Evolutionary conservation across 2,329 filamentous ascomycete species (phyloP), one percentile per base, ranked within the genome.

Genomic region (Pseudodiploospora longispora): DNA sequence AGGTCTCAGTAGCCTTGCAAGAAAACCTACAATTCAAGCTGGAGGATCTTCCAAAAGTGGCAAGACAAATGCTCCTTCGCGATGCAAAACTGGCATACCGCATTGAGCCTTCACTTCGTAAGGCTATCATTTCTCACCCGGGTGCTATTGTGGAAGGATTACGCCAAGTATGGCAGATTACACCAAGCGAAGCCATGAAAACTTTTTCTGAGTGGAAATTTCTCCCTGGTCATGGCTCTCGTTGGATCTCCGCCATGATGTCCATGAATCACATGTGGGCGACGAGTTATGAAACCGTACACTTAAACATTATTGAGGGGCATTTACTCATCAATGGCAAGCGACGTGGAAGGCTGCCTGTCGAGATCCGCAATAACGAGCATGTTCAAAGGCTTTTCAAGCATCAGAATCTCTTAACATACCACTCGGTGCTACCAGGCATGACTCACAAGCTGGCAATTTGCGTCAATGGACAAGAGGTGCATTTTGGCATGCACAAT

Each of bases 361-460:
- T 65, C 1, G 61, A 73, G 2, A 72, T 77, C 36, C 68, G 67
- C 12, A 54, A 72, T 63, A 69, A 43, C 1, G 39, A 47, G 1
- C 53, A 58, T 2, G 62, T 82, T 6, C 56, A 60, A 5, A 63
- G 70, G 4, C 63, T 85, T 0, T 82, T 85, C 51, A 74, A 74
- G 0, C 59, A 69, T 2, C 69, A 74, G 10, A 64, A 65, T 28
- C 65, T 82, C 0, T 65, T 70, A 1, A 74, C 72, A 0, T 75
- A 59, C 19, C 73, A 79, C 0, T 83, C 80, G 0, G 44, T 50
- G 0, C 47, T 77, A 0, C 57, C 54, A 0, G 77, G 74, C 0
- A 80, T 84, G 73, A 67, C 67, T 1, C 74, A 80, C 63, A 63
- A 43, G 44, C 58, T 57, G 1, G 47, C 33, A 59, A 66, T 10